Conservation (phyloP, 2,329 filamentous ascomycete species). For the Colletotrichum neosansevieriae region DNA sequence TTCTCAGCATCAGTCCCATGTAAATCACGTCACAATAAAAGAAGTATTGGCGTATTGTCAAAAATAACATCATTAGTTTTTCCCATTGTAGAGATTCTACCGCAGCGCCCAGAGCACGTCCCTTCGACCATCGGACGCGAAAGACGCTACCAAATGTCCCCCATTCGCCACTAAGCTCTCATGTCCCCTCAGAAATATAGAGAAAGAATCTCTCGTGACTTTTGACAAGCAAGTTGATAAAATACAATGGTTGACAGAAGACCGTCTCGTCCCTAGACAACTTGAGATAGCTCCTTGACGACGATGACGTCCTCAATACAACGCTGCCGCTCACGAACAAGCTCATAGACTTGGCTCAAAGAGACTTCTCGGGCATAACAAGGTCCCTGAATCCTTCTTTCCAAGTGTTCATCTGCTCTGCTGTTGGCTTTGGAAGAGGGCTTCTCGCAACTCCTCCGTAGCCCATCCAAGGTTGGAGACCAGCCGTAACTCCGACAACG, state of each 20-base stretch:
- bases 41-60: no score
- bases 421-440: constrained; percentile 63
- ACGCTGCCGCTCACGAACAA: background rate
- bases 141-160: no score
- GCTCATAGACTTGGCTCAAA: constrained; percentile 46
- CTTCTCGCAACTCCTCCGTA: constrained; percentile 69
- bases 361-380: constrained; percentile 62
- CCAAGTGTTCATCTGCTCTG: constrained; percentile 62
- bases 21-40: no score
- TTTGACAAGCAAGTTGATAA: no score
- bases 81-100: no score
- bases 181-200: no score
- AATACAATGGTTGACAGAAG: background rate
- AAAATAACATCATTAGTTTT: no score
- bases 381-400: constrained; percentile 68
- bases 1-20: no score
- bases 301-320: background rate
- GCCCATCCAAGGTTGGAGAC: constrained; percentile 73
- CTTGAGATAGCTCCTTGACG: background rate
- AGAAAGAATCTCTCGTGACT: no score
- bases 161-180: no score
- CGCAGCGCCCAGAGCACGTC: no score
- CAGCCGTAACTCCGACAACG: constrained; percentile 78
- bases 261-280: background rate
- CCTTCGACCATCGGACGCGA: no score